Evolutionary conservation across 768 basidiomycete species (phyloP).

Genomic region (Roridomyces roridus): DNA sequence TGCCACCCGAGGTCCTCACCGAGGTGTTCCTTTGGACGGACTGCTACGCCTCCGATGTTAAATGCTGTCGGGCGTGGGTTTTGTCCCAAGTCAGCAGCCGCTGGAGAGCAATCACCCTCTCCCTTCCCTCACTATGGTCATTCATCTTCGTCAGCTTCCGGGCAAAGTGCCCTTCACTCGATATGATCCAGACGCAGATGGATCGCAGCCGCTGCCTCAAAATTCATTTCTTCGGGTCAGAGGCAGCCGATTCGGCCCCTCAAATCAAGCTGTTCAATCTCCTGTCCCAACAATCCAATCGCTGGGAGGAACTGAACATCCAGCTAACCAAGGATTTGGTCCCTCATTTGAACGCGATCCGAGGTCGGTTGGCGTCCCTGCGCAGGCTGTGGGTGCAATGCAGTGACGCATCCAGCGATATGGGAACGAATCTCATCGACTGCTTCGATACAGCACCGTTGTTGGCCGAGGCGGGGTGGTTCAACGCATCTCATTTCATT

Average conservation of each 20-base stretch:
- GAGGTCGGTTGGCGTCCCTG: background rate
- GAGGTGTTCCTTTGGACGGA: constrained; percentile 9
- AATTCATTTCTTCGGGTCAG: background rate
- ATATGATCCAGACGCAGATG: background rate
- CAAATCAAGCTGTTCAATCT: background rate
- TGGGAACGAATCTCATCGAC: background rate
- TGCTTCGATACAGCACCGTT: background rate
- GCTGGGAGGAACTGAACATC: background rate
- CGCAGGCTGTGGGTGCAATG: background rate
- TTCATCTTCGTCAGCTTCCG: background rate
- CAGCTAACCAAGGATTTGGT: background rate
- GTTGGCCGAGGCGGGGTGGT: background rate
- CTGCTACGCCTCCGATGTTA: background rate
- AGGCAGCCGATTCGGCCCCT: background rate
- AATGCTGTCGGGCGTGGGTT: background rate
- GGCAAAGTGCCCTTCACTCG: background rate
- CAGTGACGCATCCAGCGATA: background rate
- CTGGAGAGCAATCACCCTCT: background rate
- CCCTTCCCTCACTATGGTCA: constrained; percentile 9
- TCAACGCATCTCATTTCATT: background rate
- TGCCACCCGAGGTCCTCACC: constrained; percentile 10
- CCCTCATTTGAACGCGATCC: background rate
- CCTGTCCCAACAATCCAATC: background rate
- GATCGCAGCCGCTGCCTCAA: background rate
- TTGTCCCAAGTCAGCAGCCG: background rate